Conservation (phyloP, 228 moss, liverwort and hornwort species). For the Sphagnum fallax region DNA sequence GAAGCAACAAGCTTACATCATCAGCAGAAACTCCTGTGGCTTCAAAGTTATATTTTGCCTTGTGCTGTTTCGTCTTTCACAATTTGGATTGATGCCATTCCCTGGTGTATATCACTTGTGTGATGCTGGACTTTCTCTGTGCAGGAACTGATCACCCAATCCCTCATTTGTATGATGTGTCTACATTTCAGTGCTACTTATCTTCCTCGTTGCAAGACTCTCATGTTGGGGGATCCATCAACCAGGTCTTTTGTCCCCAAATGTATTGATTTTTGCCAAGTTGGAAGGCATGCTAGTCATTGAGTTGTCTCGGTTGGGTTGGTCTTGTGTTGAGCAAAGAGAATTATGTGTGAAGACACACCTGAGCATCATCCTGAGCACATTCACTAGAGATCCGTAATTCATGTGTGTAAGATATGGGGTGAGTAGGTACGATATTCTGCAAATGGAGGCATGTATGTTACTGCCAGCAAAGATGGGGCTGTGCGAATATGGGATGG, state of each 20-base stretch:
- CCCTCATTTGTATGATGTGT: slow-evolving; percentile 86
- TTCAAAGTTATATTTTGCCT: too few relatives aligned
- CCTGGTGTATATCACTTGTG: too few relatives aligned
- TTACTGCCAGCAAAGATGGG: slow-evolving; percentile 90
- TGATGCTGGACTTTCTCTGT: background rate
- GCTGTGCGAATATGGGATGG: slow-evolving; percentile 91
- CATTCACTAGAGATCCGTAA: too few relatives aligned
- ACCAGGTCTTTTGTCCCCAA: slow-evolving; percentile 40
- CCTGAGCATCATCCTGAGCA: too few relatives aligned
- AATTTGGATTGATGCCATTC: background rate
- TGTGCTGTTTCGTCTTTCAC: background rate
- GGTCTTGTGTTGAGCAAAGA: too few relatives aligned
- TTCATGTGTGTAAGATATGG: too few relatives aligned
- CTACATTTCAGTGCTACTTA: slow-evolving; percentile 87
- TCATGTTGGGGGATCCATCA: slow-evolving; percentile 82
- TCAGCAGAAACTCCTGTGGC: too few relatives aligned
- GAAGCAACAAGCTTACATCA: too few relatives aligned
- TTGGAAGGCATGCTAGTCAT: background rate
- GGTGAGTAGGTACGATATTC: slow-evolving; percentile 54
- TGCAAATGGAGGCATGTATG: slow-evolving; percentile 72
- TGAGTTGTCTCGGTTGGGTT: background rate
- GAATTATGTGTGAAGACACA: too few relatives aligned
- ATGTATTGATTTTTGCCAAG: background rate
- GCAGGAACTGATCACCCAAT: slow-evolving; percentile 79
- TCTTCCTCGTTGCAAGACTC: slow-evolving; percentile 77